Evolutionary conservation across 2,329 filamentous ascomycete species (phyloP), one percentile per base, ranked within the genome.

Genomic region (Plenodomus lindquistii): DNA sequence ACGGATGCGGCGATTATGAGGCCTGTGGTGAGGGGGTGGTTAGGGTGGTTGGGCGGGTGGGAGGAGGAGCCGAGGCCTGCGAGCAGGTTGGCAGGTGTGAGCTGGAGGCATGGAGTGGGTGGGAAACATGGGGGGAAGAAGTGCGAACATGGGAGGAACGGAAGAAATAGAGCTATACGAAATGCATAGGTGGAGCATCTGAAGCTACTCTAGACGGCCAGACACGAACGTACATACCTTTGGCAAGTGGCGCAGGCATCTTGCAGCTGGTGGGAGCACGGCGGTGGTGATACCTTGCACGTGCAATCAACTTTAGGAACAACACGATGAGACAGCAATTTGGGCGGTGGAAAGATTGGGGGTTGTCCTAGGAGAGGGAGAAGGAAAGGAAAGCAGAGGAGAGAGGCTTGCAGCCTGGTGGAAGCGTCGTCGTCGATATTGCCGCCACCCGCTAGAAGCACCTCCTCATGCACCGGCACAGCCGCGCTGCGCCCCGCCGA

Each of bases 1-100:
- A 86, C 77, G 37, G 81, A 81, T 54, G 84, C 78, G 40, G 81
- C 82, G 57, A 86, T 80, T 54, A 87, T 81, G 55, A 85, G 77
- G 63, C 83, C 84, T 86, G 67, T 60, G 37, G 51, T 45, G 48
- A 63, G 47, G 27, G 60, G 60, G 40, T 59, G 58, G 59, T 68
- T 66, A 70, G 64, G 56, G 50, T 54, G 51, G 22, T 52, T 50
- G 37, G 44, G 55, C 18, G 44, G 45, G 50, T 58, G 29, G 41
- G 57, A 57, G 47, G 50, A 54, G 42, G 42, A 42, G 56, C 59
- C 60, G 56, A 54, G 47, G 55, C 65, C 64, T 67, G 65, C 63
- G 48, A 65, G 59, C 66, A 67, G 62, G 59, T 67, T 67, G 65
- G 65, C 60, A 59, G 48, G 19, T 37, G n/a, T 40, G 19, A 50